These are phyloP conservation scores for Tylopilus sp. DNA, from an alignment of 768 basidiomycete genomes.

Conservation along the genomic window DNA sequence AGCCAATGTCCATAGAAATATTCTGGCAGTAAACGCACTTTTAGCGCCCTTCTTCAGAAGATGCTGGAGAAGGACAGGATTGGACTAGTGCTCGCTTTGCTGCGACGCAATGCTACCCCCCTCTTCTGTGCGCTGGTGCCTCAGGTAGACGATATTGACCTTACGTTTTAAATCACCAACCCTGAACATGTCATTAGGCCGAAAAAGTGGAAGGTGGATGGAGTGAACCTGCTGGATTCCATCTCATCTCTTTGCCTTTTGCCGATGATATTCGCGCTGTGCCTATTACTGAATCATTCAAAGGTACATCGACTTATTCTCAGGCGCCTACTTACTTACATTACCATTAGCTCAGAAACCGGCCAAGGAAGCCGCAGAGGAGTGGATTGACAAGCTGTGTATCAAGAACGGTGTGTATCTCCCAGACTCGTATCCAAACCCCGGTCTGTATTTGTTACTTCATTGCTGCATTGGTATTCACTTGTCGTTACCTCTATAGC, in stretches of 20 bases:
- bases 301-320: slow-evolving; percentile 43
- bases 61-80: slow-evolving; percentile 81
- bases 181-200: slow-evolving; percentile 39
- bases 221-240: slow-evolving; percentile 86
- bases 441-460: slow-evolving; percentile 50
- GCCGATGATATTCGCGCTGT: slow-evolving; percentile 90
- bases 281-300: slow-evolving; percentile 59
- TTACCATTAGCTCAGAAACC: slow-evolving; percentile 57
- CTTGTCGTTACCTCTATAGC: slow-evolving; percentile 23
- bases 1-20: slow-evolving; percentile 47
- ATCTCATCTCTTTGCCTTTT: slow-evolving; percentile 90
- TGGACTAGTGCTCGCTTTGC: slow-evolving; percentile 69
- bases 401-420: slow-evolving; percentile 78
- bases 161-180: background rate
- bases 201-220: slow-evolving; percentile 71
- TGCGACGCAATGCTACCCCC: slow-evolving; percentile 70
- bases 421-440: slow-evolving; percentile 90
- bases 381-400: slow-evolving; percentile 75
- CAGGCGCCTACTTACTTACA: background rate
- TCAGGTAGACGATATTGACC: slow-evolving; percentile 50
- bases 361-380: slow-evolving; percentile 60
- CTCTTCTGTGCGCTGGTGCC: slow-evolving; percentile 83
- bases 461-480: background rate
- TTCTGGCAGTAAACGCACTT: slow-evolving; percentile 90
- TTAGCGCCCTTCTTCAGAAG: slow-evolving; percentile 79